A percentile compares a stretch with the other conserved stretches of the same genome.
Evolutionary conservation across 2,329 filamentous ascomycete species (phyloP).

Genomic region (Epichloe elymi): DNA sequence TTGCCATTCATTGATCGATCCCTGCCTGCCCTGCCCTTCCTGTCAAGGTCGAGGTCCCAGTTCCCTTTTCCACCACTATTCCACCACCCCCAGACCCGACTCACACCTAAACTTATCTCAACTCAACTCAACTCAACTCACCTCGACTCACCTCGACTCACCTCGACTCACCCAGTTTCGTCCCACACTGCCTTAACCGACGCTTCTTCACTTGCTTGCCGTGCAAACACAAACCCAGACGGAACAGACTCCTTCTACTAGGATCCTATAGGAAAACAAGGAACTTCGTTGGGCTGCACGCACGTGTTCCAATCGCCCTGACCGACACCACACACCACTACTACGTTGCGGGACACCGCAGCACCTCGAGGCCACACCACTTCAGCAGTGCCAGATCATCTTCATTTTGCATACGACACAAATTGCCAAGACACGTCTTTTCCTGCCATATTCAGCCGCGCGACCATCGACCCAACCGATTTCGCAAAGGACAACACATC

Average conservation of each 20-base stretch:
- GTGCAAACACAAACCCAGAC: background rate
- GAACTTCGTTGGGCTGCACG: background rate
- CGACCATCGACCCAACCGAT: background rate
- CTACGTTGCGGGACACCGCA: conserved; percentile 1
- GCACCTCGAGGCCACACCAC: background rate
- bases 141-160: background rate
- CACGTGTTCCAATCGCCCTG: background rate
- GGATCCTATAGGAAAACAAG: too few relatives aligned
- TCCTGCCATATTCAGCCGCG: background rate
- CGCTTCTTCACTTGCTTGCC: background rate
- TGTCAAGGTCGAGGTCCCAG: background rate
- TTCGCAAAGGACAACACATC: background rate
- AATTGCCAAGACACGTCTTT: background rate
- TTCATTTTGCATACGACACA: background rate
- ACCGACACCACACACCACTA: background rate
- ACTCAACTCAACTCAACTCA: background rate
- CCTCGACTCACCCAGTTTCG: background rate
- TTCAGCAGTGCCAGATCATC: background rate
- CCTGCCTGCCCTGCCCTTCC: background rate
- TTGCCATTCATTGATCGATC: background rate
- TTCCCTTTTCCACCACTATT: background rate
- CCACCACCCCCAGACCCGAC: too few relatives aligned
- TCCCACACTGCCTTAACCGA: background rate
- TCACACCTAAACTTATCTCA: too few relatives aligned
- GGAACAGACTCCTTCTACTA: background rate